Conservation (phyloP, 129 eudicot genomes). For the Oenanthe sinensis region DNA sequence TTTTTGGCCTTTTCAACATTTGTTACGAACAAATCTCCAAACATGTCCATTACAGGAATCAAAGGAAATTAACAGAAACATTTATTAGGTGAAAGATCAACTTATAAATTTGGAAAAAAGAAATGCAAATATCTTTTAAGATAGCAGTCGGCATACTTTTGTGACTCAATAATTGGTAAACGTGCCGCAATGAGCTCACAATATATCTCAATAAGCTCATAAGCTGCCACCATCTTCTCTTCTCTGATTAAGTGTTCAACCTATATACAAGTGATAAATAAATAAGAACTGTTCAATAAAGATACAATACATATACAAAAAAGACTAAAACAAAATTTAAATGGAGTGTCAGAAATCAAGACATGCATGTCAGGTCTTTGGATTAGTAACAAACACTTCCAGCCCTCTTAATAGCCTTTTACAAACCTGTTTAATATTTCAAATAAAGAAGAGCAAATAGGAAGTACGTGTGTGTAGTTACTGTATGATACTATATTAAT, state of each 20-base stretch:
- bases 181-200: slow-evolving; percentile 90
- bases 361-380: not conserved
- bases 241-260: slow-evolving; percentile 93
- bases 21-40: not conserved
- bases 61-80: not conserved
- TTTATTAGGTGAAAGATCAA: not conserved
- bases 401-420: not conserved
- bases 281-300: slow-evolving; percentile 5
- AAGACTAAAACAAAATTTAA: not conserved
- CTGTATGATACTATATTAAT: not conserved
- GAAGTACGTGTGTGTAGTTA: not conserved
- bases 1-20: not conserved
- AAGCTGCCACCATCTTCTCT: slow-evolving; percentile 93
- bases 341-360: not conserved
- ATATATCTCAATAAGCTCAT: slow-evolving; percentile 74
- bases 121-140: slow-evolving; percentile 1
- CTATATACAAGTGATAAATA: slow-evolving; percentile 29
- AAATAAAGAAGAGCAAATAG: not conserved
- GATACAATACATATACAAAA: not conserved
- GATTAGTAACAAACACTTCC: not conserved
- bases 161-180: slow-evolving; percentile 83
- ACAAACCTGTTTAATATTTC: not conserved
- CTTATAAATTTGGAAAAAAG: not conserved
- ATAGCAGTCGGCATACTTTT: slow-evolving; percentile 49
- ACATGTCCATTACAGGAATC: not conserved